Conservation (phyloP, 345 rosid species). For the Erodium maritimum region DNA sequence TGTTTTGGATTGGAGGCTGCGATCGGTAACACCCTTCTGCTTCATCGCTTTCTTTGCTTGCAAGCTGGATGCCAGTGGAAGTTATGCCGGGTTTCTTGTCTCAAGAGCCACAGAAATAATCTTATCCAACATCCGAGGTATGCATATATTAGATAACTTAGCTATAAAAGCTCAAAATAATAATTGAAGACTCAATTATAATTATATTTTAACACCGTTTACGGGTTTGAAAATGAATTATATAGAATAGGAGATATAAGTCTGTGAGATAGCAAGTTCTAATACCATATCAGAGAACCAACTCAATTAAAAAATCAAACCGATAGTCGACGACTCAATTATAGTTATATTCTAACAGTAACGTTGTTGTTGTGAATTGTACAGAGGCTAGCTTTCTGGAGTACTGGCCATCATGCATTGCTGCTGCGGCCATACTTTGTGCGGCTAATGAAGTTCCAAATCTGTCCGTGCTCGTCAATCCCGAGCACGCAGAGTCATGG, state of each 20-base stretch:
- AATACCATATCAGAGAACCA: too few species aligned
- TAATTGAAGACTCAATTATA: too few species aligned
- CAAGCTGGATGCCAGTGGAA: slow-evolving; percentile 67
- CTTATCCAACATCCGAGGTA: slow-evolving; percentile 78
- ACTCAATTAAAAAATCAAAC: too few species aligned
- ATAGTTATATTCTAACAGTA: too few species aligned
- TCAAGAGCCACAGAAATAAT: slow-evolving; percentile 67
- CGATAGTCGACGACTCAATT: too few species aligned
- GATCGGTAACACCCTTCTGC: slow-evolving; percentile 82
- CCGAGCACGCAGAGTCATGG: slow-evolving; percentile 85
- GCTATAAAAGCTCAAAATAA: too few species aligned
- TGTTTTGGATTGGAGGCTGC: slow-evolving; percentile 84
- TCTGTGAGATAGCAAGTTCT: too few species aligned
- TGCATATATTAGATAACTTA: too few species aligned
- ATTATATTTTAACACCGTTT: too few species aligned
- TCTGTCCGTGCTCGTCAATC: slow-evolving; percentile 41
- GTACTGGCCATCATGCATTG: slow-evolving; percentile 84
- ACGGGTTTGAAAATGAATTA: too few species aligned
- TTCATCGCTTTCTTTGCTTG: slow-evolving; percentile 79
- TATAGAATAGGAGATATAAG: too few species aligned
- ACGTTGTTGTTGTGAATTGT: slow-evolving; percentile 5
- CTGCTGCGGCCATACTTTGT: slow-evolving; percentile 81
- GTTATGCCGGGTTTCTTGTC: slow-evolving; percentile 41
- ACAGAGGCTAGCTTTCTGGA: slow-evolving; percentile 86
- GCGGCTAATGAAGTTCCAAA: slow-evolving; percentile 76